Conservation (phyloP, 352 stramenopile species). For the Pythium aphanidermatum region DNA sequence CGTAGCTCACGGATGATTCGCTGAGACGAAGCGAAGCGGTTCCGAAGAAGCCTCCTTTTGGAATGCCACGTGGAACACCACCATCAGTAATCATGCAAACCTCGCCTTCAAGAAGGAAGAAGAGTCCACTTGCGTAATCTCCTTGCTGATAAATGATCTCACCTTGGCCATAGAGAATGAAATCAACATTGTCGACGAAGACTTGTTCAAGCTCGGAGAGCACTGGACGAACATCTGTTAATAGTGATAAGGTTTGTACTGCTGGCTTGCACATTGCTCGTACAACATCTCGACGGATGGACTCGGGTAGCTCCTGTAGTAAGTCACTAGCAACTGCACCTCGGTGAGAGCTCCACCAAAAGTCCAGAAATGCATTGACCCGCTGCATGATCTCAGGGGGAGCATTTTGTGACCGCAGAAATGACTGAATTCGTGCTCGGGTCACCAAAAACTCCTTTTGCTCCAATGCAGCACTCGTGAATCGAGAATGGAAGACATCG, state of each 20-base stretch:
- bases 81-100: conserved; percentile 37
- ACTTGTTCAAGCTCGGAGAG: conserved; percentile 30
- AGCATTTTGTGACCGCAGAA: conserved; percentile 38
- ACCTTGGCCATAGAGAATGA: conserved; percentile 55
- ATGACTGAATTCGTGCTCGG: conserved; percentile 41
- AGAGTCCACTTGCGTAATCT: conserved; percentile 55
- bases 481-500: conserved; percentile 37
- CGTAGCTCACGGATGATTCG: conserved; percentile 48
- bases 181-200: conserved; percentile 42
- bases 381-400: conserved; percentile 39
- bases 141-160: conserved; percentile 58
- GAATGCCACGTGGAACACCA: conserved; percentile 25
- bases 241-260: conserved; percentile 33
- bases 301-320: conserved; percentile 42
- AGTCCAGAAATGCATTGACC: conserved; percentile 56
- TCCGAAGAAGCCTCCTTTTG: conserved; percentile 44
- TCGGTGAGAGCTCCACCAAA: conserved; percentile 61
- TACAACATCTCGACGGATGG: conserved; percentile 45
- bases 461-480: conserved; percentile 43
- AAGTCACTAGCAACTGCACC: conserved; percentile 42
- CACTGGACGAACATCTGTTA: conserved; percentile 30
- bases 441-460: conserved; percentile 59
- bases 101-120: conserved; percentile 52
- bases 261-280: conserved; percentile 42
- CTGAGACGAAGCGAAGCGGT: conserved; percentile 41